phyloP scores from a whole-genome alignment of 345 rosid species.

The Barbarea vulgaris region DNA sequence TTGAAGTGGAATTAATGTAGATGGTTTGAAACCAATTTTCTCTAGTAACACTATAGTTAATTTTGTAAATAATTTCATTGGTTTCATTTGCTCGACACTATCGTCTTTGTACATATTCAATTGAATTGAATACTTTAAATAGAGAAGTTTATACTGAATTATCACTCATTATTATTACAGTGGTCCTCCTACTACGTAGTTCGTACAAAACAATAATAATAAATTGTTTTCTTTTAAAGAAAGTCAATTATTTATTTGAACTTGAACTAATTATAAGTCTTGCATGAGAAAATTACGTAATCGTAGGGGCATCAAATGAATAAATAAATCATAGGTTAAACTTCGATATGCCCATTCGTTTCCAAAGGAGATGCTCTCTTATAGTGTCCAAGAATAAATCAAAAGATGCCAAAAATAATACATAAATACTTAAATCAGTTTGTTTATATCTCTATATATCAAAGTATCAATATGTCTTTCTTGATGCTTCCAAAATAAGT shows the following conservation, averaged over 20 bases:
- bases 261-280: background rate
- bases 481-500: background rate
- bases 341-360: conserved; percentile 24
- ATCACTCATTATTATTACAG: conserved; percentile 27
- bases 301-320: conserved; percentile 13
- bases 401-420: conserved; percentile 35
- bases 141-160: conserved; percentile 6
- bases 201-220: conserved; percentile 1
- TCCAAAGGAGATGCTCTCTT: conserved; percentile 31
- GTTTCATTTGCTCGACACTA: no score
- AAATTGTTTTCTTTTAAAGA: background rate
- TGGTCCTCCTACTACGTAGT: conserved; percentile 37
- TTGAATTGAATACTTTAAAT: conserved; percentile 9
- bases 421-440: background rate
- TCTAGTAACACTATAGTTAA: background rate
- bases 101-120: no score
- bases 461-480: background rate
- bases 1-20: background rate
- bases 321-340: conserved; percentile 2
- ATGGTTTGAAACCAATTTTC: background rate
- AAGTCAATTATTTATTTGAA: background rate
- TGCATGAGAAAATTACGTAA: conserved; percentile 12
- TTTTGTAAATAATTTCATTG: background rate
- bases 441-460: conserved; percentile 11
- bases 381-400: conserved; percentile 24